A percentile compares a stretch with the other conserved stretches of the same genome.
phyloP scores from a whole-genome alignment of 345 rosid genomes.

The Anacardium occidentale region DNA sequence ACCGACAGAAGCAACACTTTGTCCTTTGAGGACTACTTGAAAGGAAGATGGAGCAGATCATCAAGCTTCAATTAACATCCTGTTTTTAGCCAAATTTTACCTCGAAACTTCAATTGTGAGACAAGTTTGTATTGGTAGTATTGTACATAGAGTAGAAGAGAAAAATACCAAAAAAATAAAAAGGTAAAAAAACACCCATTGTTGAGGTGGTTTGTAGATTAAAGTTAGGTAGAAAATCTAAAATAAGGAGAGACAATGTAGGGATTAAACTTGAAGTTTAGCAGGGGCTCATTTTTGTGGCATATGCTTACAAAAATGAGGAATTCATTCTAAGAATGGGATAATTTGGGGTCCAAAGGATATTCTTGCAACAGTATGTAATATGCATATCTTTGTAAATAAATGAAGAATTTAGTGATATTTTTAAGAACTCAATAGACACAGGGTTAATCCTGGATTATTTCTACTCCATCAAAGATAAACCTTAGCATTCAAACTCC shows the following conservation, averaged over 20 bases:
- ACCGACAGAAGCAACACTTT: slow-evolving; percentile 48
- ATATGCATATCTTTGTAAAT: not conserved
- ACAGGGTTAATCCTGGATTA: too few relatives aligned
- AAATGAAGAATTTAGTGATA: not conserved
- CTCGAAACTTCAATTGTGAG: slow-evolving; percentile 1
- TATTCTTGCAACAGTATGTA: not conserved
- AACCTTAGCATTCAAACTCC: too few relatives aligned
- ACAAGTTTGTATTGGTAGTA: slow-evolving; percentile 3
- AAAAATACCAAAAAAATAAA: not conserved
- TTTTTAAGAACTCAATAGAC: too few relatives aligned
- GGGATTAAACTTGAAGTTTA: not conserved
- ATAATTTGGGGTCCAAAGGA: not conserved
- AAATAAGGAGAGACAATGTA: not conserved
- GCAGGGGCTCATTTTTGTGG: not conserved
- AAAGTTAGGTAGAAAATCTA: not conserved
- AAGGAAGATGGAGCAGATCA: slow-evolving; percentile 60
- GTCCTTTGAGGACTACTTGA: slow-evolving; percentile 53
- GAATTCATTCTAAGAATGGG: not conserved
- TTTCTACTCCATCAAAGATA: too few relatives aligned
- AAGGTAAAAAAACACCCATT: slow-evolving; percentile 15
- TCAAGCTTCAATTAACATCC: slow-evolving; percentile 52
- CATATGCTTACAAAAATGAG: not conserved
- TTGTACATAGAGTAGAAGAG: not conserved
- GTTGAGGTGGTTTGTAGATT: slow-evolving; percentile 22
- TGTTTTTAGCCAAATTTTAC: not conserved